Conservation (phyloP, 306 rosid species). For the Datisca glomerata region DNA sequence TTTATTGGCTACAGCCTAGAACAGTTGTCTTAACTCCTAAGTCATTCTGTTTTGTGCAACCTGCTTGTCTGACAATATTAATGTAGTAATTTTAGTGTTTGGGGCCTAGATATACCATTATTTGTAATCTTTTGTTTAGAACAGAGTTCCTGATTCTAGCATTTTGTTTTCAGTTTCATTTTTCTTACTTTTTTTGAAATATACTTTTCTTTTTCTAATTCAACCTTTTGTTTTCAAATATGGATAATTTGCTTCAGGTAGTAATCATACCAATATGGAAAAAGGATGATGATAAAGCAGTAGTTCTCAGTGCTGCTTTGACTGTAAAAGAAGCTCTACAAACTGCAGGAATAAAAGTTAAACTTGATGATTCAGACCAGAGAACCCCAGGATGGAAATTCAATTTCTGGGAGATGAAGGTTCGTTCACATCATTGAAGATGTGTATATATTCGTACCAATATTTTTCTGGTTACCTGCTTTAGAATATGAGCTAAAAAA, state of each 20-base stretch:
- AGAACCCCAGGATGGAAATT: constrained; percentile 99
- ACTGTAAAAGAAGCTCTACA: constrained; percentile 51
- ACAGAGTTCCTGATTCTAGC: neutral
- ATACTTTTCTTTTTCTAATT: neutral
- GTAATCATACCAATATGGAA: constrained; percentile 93
- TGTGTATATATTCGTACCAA: too few species aligned
- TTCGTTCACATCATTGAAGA: constrained; percentile 18
- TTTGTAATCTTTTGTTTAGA: neutral
- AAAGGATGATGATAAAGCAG: constrained; percentile 60
- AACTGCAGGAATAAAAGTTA: constrained; percentile 56
- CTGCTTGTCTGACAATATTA: too few species aligned
- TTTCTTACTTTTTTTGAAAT: neutral
- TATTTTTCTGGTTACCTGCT: too few species aligned
- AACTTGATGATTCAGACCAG: constrained; percentile 79
- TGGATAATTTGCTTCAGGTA: constrained; percentile 43
- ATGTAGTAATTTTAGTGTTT: too few species aligned
- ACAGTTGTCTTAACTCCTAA: too few species aligned
- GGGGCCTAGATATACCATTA: too few species aligned
- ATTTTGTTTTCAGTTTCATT: neutral
- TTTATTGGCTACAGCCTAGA: too few species aligned
- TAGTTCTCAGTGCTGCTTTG: constrained; percentile 57
- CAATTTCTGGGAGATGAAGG: constrained; percentile 99
- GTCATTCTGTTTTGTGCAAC: too few species aligned
- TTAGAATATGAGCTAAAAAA: too few species aligned
- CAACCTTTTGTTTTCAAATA: neutral